Evolutionary conservation across 1,139 yeast species (phyloP), one percentile per base, ranked within the genome.

Genomic region (Blastobotrys persicus): DNA sequence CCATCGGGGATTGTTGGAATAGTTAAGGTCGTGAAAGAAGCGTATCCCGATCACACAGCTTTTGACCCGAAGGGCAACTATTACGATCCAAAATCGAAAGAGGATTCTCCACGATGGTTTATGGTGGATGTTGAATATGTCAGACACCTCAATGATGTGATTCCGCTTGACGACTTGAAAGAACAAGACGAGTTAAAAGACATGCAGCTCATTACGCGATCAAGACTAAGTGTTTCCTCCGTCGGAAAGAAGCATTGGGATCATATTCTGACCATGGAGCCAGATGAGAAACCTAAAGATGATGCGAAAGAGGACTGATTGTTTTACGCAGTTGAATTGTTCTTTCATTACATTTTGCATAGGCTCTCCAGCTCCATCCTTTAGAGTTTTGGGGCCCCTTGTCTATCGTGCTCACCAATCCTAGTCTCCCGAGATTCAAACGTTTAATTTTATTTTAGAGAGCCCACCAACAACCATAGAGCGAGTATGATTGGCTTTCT

Each of bases 1-100:
- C 59, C 55, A 1, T 83, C 83, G 1, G 83, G 80, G 0, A 72
- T 79, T 18, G 81, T 76, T 2, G 83, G 83, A 3, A 55, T 74
- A 23, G 57, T 65, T 56, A 59, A 59, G 42, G 73, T 78, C 4
- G 65, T 58, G n/a, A 64, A 65, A 41, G 74, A 69, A 43, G 78
- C 80, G 1, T 72, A 71, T 53, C 70, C 72, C 0, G 78, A 69
- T 49, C 52, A 52, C 45, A 63, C 68, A 9, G 72, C 71, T 32
- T 73, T 72, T 51, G 75, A 75, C 51, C 52, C 62, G 4, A 64
- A 61, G 19, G 69, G 73, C 38, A 70, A 75, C 2, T 77, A 78
- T 55, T 78, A 63, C 54, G 83, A 78, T 55, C 49, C 77, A 0
- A 76, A 75, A 56, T 65, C 77, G 0, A 62, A 69, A 1, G 47